Evolutionary conservation across 2,329 filamentous ascomycete genomes (phyloP).

Genomic region (Aschersonia sp.): DNA sequence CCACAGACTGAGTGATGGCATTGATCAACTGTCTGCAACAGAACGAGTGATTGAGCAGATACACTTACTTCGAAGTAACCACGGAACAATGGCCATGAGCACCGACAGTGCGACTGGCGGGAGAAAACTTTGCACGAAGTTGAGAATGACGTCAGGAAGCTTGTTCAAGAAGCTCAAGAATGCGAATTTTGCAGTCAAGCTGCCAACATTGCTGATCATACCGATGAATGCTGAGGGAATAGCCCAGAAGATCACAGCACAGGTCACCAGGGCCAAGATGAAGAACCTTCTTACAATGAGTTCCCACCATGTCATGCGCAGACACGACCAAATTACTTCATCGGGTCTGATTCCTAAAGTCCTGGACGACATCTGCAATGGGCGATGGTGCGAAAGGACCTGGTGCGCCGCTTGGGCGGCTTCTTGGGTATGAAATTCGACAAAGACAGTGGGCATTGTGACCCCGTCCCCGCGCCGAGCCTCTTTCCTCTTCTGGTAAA

Average conservation of each 20-base stretch:
- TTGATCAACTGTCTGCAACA: neutral
- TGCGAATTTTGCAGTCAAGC: slow-evolving; percentile 48
- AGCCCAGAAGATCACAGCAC: slow-evolving; percentile 77
- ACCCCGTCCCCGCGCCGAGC: slow-evolving; percentile 57
- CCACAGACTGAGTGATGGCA: slow-evolving; percentile 47
- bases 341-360: slow-evolving; percentile 70
- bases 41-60: neutral
- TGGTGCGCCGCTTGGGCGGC: slow-evolving; percentile 82
- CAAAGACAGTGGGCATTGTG: slow-evolving; percentile 66
- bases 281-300: slow-evolving; percentile 56
- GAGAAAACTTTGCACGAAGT: slow-evolving; percentile 72
- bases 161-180: slow-evolving; percentile 60
- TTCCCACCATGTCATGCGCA: slow-evolving; percentile 80
- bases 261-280: slow-evolving; percentile 58
- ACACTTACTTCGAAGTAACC: slow-evolving; percentile 50
- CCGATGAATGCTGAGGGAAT: slow-evolving; percentile 67
- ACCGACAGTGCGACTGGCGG: slow-evolving; percentile 67
- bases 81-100: slow-evolving; percentile 74
- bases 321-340: slow-evolving; percentile 79
- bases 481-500: slow-evolving; percentile 56
- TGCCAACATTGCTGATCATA: slow-evolving; percentile 70
- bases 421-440: slow-evolving; percentile 74
- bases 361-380: slow-evolving; percentile 73
- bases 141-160: slow-evolving; percentile 58
- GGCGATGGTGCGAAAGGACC: slow-evolving; percentile 72